Base-by-base conservation (phyloP, 108 stramenopile species). In the Skeletonema menzelii region DNA sequence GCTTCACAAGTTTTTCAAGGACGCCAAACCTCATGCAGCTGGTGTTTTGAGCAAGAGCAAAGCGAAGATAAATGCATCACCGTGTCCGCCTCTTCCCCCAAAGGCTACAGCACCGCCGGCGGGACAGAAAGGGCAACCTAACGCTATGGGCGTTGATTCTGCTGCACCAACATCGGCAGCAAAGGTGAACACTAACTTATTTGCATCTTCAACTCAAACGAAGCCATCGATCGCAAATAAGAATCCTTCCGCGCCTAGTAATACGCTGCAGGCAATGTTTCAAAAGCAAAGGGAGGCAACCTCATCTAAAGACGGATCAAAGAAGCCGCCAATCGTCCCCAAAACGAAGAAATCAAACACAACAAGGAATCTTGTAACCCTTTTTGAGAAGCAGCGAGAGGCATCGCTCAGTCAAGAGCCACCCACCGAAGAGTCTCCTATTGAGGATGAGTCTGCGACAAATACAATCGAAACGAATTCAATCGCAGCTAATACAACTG, bases 1-100 rank as follows among this genome's bases (percentile, higher is more conserved):
- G 67, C 70, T 91, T 57, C 64, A 63, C 11, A 24, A 28, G 5
- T 91, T 88, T 55, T 91, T 88, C 72, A 53, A 35, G 11, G 57
- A 63, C 12, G 87, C 87, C 22, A 84, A 80, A 34, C 58, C 69
- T 27, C 63, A 83, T 76, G 68, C 64, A 27, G 59, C 75, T 19
- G 42, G 31, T 46, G 82, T 89, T 1, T 19, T 66, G 28, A 49
- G 68, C 17, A 75, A 86, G 12, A 82, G 79, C 62, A 72, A 73
- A 20, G 35, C 22, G 46, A 65, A 76, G 53, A 38, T 59, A 7
- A 22, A 6, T 2, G 35, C 26, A 10, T 69, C 68, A 42, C 56
- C 32, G 15, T 56, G 62, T 61, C 22, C 61, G 32, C 34, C 71
- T 35, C 46, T 58, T 19, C 57, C 58, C 28, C 32, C 32, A 30